Evolutionary conservation across 164 flowering plant genomes (phyloP).

Genomic region (Macadamia tetraphylla): DNA sequence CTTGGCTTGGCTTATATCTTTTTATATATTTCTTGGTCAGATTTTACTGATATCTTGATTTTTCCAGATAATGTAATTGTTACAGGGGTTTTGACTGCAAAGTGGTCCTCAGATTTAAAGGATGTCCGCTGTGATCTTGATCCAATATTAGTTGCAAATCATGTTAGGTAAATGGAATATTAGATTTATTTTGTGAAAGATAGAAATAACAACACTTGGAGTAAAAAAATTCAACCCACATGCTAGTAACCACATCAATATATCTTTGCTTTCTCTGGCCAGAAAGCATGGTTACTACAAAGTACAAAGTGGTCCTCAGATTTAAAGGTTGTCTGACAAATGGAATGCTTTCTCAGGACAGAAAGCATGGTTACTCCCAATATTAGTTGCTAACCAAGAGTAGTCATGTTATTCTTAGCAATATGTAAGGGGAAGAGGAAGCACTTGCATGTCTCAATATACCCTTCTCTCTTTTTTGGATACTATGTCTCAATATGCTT

Average conservation of each 20-base stretch:
- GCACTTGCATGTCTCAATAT: neutral
- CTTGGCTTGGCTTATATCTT: neutral
- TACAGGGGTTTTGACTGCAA: slow-evolving; percentile 80
- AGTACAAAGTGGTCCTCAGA: too few relatives aligned
- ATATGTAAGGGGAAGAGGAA: neutral
- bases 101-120: slow-evolving; percentile 86
- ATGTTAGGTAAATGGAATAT: slow-evolving; percentile 50
- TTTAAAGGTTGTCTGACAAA: too few relatives aligned
- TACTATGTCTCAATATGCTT: neutral
- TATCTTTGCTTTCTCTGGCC: too few relatives aligned
- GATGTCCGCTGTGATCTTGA: slow-evolving; percentile 94
- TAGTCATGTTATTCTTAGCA: neutral
- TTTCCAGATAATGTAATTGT: slow-evolving; percentile 75
- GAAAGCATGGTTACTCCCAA: too few relatives aligned
- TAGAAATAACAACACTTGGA: too few relatives aligned
- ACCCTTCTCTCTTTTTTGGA: neutral
- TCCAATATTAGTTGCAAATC: slow-evolving; percentile 74
- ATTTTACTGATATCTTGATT: slow-evolving; percentile 6
- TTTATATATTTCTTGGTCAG: neutral
- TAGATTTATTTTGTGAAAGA: neutral
- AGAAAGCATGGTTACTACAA: too few relatives aligned
- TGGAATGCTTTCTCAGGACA: too few relatives aligned
- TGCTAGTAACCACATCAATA: too few relatives aligned
- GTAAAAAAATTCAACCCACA: too few relatives aligned
- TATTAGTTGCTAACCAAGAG: too few relatives aligned